Evolutionary conservation across 139 green algal species (phyloP).

Genomic region (Raphidocelis subcapitata): DNA sequence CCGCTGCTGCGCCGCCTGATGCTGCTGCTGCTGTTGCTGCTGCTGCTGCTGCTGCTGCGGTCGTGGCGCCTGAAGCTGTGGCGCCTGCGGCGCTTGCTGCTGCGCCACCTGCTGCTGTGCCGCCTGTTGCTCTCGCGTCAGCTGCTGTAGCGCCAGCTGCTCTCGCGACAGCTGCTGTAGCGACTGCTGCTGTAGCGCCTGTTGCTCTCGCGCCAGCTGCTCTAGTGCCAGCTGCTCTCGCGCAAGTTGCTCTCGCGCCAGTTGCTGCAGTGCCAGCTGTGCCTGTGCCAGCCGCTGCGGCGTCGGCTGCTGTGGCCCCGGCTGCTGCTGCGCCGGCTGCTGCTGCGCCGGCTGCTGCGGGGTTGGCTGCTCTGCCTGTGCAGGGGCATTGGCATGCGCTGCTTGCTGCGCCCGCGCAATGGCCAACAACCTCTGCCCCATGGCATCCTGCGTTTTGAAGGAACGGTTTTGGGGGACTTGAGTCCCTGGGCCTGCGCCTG

Average conservation of each 20-base stretch:
- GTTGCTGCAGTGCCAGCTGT: not conserved
- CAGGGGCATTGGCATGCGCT: too few species aligned
- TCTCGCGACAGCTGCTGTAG: not conserved
- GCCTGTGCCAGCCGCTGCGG: not conserved
- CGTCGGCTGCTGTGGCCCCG: not conserved
- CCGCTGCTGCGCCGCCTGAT: not conserved
- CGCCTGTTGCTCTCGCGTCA: not conserved
- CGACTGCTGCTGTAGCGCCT: not conserved
- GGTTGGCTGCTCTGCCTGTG: too few species aligned
- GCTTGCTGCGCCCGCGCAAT: too few species aligned
- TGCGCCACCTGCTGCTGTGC: not conserved
- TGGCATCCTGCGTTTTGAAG: too few species aligned
- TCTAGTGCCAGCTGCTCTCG: not conserved
- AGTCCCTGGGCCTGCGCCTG: too few species aligned
- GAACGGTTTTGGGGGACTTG: too few species aligned
- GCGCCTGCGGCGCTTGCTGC: not conserved
- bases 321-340: not conserved
- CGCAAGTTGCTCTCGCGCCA: not conserved
- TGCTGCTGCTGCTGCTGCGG: not conserved
- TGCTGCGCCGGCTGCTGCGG: too few species aligned
- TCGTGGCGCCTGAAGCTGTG: not conserved
- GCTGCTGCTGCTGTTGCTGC: constrained; percentile 1
- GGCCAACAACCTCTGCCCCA: too few species aligned
- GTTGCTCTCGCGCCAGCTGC: not conserved
- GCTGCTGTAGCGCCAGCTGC: not conserved